phyloP scores from a whole-genome alignment of 805 yeast genomes.

The Metschnikowia amazonensis region DNA sequence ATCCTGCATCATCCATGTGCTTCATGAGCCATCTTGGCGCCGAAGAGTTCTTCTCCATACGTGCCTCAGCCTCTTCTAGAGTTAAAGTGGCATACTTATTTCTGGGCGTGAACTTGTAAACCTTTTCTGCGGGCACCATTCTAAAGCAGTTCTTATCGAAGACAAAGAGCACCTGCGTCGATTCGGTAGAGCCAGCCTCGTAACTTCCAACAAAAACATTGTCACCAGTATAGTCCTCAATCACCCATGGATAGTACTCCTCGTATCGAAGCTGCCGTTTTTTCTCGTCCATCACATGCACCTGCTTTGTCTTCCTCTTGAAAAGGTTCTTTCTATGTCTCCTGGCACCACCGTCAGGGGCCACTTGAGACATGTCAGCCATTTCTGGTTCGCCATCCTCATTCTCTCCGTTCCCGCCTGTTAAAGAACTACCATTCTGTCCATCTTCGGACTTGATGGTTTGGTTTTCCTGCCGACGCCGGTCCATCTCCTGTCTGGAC shows the following conservation, averaged over 20 bases:
- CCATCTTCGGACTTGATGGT: constrained; percentile 21
- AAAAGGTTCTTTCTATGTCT: constrained; percentile 50
- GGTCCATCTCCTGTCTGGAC: constrained; percentile 71
- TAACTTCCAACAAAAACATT: constrained; percentile 95
- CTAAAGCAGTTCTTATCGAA: constrained; percentile 86
- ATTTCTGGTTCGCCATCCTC: constrained; percentile 21
- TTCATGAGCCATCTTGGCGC: constrained; percentile 96
- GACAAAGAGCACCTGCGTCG: constrained; percentile 75
- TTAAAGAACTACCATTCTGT: constrained; percentile 13
- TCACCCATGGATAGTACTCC: constrained; percentile 96
- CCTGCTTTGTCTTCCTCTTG: constrained; percentile 81
- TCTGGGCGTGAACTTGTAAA: constrained; percentile 88
- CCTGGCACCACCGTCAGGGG: constrained; percentile 90
- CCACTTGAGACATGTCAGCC: constrained; percentile 63
- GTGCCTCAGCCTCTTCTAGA: constrained; percentile 92
- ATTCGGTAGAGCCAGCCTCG: constrained; percentile 84
- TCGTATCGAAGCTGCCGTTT: constrained; percentile 86
- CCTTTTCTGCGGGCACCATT: constrained; percentile 93
- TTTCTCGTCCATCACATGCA: constrained; percentile 73
- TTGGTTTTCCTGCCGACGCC: constrained; percentile 38
- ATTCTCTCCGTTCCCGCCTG: constrained; percentile 14
- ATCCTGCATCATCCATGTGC: constrained; percentile 64
- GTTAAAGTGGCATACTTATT: constrained; percentile 92
- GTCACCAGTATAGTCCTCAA: constrained; percentile 92
- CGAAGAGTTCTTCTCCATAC: constrained; percentile 74